Percentiles rank a stretch among this genome's conserved stretches.
Evolutionary conservation across 73 alveolate genomes (phyloP).

Genomic region (Tetrahymena malaccensis): DNA sequence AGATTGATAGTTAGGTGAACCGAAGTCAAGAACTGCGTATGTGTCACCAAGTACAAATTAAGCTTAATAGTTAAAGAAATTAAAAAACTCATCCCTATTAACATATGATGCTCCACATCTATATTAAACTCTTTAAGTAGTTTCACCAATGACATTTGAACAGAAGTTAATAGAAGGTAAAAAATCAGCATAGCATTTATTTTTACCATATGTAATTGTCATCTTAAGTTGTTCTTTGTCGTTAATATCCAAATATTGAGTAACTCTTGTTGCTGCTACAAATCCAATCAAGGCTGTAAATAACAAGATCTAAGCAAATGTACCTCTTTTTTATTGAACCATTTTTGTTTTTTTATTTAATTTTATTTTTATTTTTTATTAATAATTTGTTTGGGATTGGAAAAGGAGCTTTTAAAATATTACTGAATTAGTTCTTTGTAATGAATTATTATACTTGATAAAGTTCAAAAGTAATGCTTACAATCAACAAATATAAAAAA

Average conservation of each 20-base stretch:
- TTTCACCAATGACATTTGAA: background rate
- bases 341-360: no score
- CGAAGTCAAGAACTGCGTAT: background rate
- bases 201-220: background rate
- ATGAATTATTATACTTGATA: no score
- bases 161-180: background rate
- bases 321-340: no score
- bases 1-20: background rate
- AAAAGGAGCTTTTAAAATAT: no score
- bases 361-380: no score
- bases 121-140: background rate
- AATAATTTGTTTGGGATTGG: no score
- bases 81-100: background rate
- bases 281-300: no score
- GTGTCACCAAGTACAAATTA: background rate
- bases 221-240: background rate
- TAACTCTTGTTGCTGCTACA: background rate
- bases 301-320: no score
- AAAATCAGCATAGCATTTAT: background rate
- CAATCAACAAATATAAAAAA: background rate
- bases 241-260: background rate
- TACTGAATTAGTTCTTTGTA: no score
- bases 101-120: background rate
- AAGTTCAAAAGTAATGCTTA: no score
- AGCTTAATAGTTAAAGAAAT: background rate